Evolutionary conservation across 1,284 basidiomycete species (phyloP), one percentile per base, ranked within the genome.

Genomic region (Austroboletus novae-zelandiae): DNA sequence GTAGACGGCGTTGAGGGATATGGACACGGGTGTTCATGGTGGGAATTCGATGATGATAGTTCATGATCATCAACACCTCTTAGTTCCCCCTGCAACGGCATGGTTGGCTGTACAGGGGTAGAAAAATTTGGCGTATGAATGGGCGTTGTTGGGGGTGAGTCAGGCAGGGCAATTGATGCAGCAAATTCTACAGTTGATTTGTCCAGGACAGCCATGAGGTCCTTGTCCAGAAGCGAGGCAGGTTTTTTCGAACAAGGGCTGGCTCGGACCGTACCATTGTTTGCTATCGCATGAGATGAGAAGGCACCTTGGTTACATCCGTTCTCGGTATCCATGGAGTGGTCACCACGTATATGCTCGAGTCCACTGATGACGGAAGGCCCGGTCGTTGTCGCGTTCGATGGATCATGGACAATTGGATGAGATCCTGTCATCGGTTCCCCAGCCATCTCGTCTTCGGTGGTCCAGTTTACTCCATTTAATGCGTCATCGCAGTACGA

Each of bases 71-170:
- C 45, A 51, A 48, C 14, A 10, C 25, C 31, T 44, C 45, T 31
- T 25, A 29, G 25, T 25, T 46, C 49, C 15, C 14, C 54, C 3
- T 39, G 39, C n/a, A 43, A 39, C 17, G 42, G 9, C 15, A 14
- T n/a, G 20, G n/a, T 44, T 6, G 42, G 43, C 25, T 27, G 47
- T 36, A 30, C 27, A 13, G 50, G 40, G 14, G 35, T 46, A 27
- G 51, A 41, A 13, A 35, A 15, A 8, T 18, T 27, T 6, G 40
- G 14, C 0, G 37, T 25, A 35, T 18, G 35, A 8, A 14, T 37
- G 9, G 57, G 61, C 4, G 63, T 61, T 17, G 27, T 40, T 25
- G 60, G 42, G 4, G 49, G 60, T 30, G 61, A 62, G 39, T 56
- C 52, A 18, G 61, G 60, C 10, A 66, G 45, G 31, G 64, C 45